Evolutionary conservation across 202 grass and related monocot species (phyloP).

Genomic region (Carex arenaria): DNA sequence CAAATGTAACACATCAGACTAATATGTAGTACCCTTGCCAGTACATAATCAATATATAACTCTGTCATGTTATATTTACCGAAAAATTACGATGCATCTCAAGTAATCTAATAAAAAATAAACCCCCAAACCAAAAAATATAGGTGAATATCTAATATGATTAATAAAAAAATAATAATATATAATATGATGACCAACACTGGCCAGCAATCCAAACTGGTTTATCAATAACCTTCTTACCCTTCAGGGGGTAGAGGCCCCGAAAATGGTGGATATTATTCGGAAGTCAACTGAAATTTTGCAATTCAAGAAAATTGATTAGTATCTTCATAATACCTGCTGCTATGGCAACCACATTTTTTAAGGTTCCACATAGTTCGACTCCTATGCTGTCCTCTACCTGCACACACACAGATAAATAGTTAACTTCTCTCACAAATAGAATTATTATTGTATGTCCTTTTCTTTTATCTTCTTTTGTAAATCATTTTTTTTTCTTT

Average conservation of each 20-base stretch:
- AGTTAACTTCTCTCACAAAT: not conserved
- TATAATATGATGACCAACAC: not conserved
- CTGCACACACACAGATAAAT: conserved; percentile 27
- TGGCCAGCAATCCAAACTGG: not conserved
- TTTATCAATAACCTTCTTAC: not conserved
- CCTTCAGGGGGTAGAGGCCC: not conserved
- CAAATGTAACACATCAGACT: not conserved
- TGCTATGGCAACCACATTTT: conserved; percentile 94
- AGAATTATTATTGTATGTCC: not conserved
- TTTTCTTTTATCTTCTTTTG: not conserved
- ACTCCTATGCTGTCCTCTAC: conserved; percentile 95
- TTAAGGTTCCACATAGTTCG: conserved; percentile 92
- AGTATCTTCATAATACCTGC: conserved; percentile 52
- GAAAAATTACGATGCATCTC: not conserved
- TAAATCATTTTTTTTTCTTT: not conserved
- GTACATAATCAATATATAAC: not conserved
- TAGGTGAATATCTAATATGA: not conserved
- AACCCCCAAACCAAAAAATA: not conserved
- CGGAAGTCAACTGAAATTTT: not conserved
- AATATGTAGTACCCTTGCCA: not conserved
- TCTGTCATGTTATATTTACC: not conserved
- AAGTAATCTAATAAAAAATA: not conserved
- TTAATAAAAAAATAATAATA: too few relatives aligned
- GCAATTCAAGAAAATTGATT: not conserved
- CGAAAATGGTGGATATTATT: not conserved